Evolutionary conservation across 352 stramenopile species (phyloP).

Genomic region (Phytopythium montanum): DNA sequence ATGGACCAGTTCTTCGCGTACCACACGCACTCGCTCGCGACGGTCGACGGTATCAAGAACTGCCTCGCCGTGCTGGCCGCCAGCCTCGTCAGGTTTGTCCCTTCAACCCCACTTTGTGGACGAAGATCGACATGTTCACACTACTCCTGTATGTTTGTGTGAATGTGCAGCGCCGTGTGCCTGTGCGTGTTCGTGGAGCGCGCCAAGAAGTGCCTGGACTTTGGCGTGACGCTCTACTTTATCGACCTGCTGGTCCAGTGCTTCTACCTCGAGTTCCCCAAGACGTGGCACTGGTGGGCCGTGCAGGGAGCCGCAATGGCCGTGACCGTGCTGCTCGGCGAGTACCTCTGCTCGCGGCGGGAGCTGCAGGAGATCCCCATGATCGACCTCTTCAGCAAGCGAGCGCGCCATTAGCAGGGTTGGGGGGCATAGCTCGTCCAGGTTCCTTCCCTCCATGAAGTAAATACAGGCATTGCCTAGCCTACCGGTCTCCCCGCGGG

Average conservation of each 20-base stretch:
- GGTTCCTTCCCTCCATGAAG: background rate
- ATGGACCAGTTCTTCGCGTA: constrained; percentile 87
- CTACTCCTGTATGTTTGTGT: background rate
- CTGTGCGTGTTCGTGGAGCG: constrained; percentile 84
- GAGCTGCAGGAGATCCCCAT: constrained; percentile 89
- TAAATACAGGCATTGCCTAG: constrained; percentile 5
- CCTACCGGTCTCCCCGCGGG: background rate
- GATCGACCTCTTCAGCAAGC: constrained; percentile 81
- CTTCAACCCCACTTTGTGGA: no score
- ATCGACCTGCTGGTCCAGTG: constrained; percentile 77
- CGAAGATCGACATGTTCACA: background rate
- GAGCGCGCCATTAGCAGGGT: constrained; percentile 37
- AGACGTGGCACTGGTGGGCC: constrained; percentile 87
- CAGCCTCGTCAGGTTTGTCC: constrained; percentile 41
- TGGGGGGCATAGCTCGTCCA: background rate
- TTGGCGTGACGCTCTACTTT: constrained; percentile 88
- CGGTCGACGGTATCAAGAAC: constrained; percentile 78
- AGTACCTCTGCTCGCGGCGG: constrained; percentile 84
- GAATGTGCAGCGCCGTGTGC: constrained; percentile 45
- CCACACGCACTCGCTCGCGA: constrained; percentile 71
- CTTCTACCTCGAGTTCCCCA: constrained; percentile 86
- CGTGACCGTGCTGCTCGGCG: constrained; percentile 79
- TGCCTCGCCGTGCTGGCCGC: constrained; percentile 64
- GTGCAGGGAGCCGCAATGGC: constrained; percentile 62
- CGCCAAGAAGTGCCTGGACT: constrained; percentile 90